Evolutionary conservation across 768 basidiomycete genomes (phyloP), one percentile per base, ranked within the genome.

Genomic region (Mycena albidolilacea): DNA sequence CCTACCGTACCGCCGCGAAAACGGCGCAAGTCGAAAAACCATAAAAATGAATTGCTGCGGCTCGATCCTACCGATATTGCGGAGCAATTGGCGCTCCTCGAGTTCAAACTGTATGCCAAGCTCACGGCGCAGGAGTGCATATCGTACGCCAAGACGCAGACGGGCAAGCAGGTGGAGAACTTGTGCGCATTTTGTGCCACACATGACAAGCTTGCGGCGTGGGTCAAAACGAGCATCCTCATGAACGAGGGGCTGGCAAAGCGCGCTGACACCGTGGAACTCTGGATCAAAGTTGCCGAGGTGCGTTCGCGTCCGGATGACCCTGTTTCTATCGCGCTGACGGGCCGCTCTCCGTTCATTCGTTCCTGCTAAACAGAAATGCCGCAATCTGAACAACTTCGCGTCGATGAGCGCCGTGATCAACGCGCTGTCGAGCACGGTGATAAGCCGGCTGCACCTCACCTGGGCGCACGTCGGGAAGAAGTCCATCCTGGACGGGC

Each of bases 271-370:
- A 87, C 85, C 17, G 82, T 93, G 46, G 92, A 93, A 70, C 88
- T 91, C 77, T 95, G 93, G 93, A 91, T 94, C 75, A 91, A 88
- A 78, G 91, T 93, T 21, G 92, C 93, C 9, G 92, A 95, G 87
- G 93, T 93, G 75, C 76, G 88, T 80, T 11, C 43, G 14, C 35
- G 41, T 50, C n/a, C 30, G 21, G 21, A 39, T 67, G 23, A 60
- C 67, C 61, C 41, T 23, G 21, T 19, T 30, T 37, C 39, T n/a
- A 48, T 43, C 48, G 59, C 60, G n/a, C 72, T 78, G 44, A 75
- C 68, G n/a, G 63, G 38, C 58, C 43, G 59, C 38, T 65, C 72
- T n/a, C 71, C 62, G 15, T 41, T 17, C 30, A 43, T 77, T 43
- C 41, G 14, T 43, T 43, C 41, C 48, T 50, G 48, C 48, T 50